phyloP scores from a whole-genome alignment of 2,329 filamentous ascomycete species.

The Aureobasidium subglaciale region DNA sequence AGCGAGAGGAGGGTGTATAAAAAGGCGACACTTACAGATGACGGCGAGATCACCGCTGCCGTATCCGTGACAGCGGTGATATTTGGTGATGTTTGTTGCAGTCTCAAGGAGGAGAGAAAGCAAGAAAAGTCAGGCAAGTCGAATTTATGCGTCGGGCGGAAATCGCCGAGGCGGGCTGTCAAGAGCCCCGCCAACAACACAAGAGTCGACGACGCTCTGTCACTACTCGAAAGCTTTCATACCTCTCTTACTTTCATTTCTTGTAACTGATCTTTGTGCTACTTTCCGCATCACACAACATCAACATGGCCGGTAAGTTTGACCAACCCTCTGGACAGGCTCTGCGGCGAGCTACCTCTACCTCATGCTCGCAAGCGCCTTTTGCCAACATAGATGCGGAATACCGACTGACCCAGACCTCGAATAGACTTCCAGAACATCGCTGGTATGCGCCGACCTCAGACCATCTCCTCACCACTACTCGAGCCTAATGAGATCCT shows the following conservation, averaged over 20 bases:
- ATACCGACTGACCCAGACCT: slow-evolving; percentile 8
- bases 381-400: not conserved
- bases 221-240: slow-evolving; percentile 1
- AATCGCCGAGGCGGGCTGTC: not conserved
- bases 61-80: not conserved
- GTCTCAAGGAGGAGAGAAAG: not conserved
- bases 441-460: slow-evolving; percentile 34
- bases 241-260: slow-evolving; percentile 1
- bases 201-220: slow-evolving; percentile 1
- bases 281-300: not conserved
- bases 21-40: slow-evolving; percentile 8
- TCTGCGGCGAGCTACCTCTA: not conserved
- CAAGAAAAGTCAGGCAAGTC: not conserved
- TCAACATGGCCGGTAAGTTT: slow-evolving; percentile 15
- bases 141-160: slow-evolving; percentile 3
- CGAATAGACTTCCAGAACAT: slow-evolving; percentile 34
- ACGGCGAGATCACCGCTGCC: not conserved
- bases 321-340: not conserved
- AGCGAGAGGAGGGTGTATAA: not conserved
- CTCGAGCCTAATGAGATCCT: not conserved
- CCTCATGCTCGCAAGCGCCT: not conserved
- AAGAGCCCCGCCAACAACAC: slow-evolving; percentile 11
- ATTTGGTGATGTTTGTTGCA: not conserved
- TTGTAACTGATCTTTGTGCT: not conserved
- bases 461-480: not conserved